phyloP scores from a whole-genome alignment of 805 yeast genomes.

The Geotrichum ghanense region DNA sequence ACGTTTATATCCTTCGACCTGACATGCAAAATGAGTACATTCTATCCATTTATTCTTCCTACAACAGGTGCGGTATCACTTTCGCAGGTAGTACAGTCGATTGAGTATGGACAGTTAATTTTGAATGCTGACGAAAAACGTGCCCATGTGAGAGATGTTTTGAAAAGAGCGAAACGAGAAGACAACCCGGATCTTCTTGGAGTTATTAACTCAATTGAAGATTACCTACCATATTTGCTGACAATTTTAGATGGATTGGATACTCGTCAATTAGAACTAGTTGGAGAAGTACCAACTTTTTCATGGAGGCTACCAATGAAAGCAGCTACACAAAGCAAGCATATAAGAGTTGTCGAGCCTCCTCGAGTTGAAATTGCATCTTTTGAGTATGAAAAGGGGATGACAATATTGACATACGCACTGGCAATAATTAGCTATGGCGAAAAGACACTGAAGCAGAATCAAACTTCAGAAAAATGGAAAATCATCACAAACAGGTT shows the following conservation, averaged over 20 bases:
- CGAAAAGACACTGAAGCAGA: slow-evolving; percentile 9
- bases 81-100: slow-evolving; percentile 12
- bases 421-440: slow-evolving; percentile 12
- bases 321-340: slow-evolving; percentile 9
- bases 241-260: slow-evolving; percentile 15
- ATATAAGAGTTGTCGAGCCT: slow-evolving; percentile 7
- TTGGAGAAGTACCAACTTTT: slow-evolving; percentile 13
- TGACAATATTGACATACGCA: slow-evolving; percentile 16
- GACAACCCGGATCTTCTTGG: slow-evolving; percentile 16
- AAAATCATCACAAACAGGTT: slow-evolving; percentile 21
- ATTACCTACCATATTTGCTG: slow-evolving; percentile 18
- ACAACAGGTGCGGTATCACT: slow-evolving; percentile 20
- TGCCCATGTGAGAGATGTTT: slow-evolving; percentile 19
- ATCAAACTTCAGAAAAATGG: slow-evolving; percentile 8
- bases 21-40: no score
- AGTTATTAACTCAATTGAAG: slow-evolving; percentile 19
- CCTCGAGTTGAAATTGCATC: slow-evolving; percentile 8
- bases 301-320: slow-evolving; percentile 20
- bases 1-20: no score
- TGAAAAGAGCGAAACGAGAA: slow-evolving; percentile 21
- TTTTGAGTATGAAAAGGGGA: slow-evolving; percentile 16
- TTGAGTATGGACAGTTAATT: slow-evolving; percentile 14
- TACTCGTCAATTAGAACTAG: slow-evolving; percentile 10
- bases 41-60: slow-evolving; percentile 20
- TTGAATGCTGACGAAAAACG: slow-evolving; percentile 21